Evolutionary conservation across 129 eudicot species (phyloP).

Genomic region (Flaveria ramosissima): DNA sequence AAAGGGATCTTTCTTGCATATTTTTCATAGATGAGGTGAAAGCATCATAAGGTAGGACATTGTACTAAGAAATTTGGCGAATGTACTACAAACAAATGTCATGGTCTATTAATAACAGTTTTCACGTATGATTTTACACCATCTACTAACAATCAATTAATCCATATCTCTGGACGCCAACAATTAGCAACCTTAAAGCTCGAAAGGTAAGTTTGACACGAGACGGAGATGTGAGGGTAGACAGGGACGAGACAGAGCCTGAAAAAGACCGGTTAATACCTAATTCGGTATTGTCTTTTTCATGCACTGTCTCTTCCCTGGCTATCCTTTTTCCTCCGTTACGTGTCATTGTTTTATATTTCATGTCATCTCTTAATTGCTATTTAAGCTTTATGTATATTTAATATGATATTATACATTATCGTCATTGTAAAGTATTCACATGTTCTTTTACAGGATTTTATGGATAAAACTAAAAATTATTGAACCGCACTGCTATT

Average conservation of each 20-base stretch:
- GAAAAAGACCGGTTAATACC: constrained; percentile 43
- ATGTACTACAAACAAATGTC: constrained; percentile 28
- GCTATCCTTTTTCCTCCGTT: constrained; percentile 30
- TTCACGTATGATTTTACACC: constrained; percentile 3
- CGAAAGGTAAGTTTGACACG: constrained; percentile 1
- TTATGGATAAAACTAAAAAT: not conserved
- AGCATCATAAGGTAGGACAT: constrained; percentile 13
- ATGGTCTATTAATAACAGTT: constrained; percentile 25
- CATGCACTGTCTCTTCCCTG: constrained; percentile 75
- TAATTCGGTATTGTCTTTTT: constrained; percentile 34
- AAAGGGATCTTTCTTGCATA: constrained; percentile 22
- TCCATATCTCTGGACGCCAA: not conserved
- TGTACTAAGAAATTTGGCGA: constrained; percentile 17
- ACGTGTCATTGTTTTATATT: not conserved
- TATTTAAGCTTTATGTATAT: not conserved
- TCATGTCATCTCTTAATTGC: not conserved
- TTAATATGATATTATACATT: not conserved
- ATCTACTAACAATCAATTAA: not conserved
- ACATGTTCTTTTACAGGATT: not conserved
- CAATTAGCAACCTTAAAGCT: not conserved
- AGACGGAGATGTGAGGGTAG: constrained; percentile 19
- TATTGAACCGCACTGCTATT: not conserved
- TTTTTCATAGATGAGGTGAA: constrained; percentile 19
- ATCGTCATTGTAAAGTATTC: not conserved
- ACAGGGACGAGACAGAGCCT: constrained; percentile 96